phyloP scores from a whole-genome alignment of 2,329 filamentous ascomycete genomes.

The Neofusicoccum sp. region DNA sequence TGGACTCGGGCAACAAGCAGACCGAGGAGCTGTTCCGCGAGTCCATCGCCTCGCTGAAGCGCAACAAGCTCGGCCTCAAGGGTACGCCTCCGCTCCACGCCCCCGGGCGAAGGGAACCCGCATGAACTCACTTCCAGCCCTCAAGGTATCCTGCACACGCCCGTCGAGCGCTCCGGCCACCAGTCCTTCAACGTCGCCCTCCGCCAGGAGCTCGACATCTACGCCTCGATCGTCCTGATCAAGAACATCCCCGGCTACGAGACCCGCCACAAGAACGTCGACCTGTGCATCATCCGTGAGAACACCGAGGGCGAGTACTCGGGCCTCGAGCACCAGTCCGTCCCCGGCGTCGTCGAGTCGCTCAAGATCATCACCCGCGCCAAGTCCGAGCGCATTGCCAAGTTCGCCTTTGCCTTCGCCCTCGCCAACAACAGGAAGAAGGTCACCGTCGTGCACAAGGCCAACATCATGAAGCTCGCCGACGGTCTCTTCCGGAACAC shows the following conservation, averaged over 20 bases:
- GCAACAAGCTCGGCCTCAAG: slow-evolving; percentile 99
- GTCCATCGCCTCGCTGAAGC: slow-evolving; percentile 89
- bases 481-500: slow-evolving; percentile 98
- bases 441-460: slow-evolving; percentile 99
- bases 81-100: slow-evolving; percentile 47
- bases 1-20: slow-evolving; percentile 80
- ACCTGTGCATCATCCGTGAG: slow-evolving; percentile 99
- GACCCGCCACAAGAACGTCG: slow-evolving; percentile 95
- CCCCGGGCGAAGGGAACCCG: background rate
- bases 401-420: slow-evolving; percentile 97
- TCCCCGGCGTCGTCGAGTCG: slow-evolving; percentile 93
- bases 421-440: slow-evolving; percentile 99
- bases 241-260: slow-evolving; percentile 99
- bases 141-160: slow-evolving; percentile 82
- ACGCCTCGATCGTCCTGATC: slow-evolving; percentile 94
- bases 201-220: slow-evolving; percentile 98
- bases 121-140: slow-evolving; percentile 13
- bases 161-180: slow-evolving; percentile 93
- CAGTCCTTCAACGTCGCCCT: slow-evolving; percentile 99
- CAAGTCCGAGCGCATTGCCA: slow-evolving; percentile 98
- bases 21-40: slow-evolving; percentile 95
- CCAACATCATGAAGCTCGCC: slow-evolving; percentile 99
- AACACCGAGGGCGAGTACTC: slow-evolving; percentile 99
- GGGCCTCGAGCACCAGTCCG: slow-evolving; percentile 96
- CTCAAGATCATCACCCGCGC: slow-evolving; percentile 99